Evolutionary conservation across 805 yeast genomes (phyloP).

Genomic region (Suhomyces prunicola): DNA sequence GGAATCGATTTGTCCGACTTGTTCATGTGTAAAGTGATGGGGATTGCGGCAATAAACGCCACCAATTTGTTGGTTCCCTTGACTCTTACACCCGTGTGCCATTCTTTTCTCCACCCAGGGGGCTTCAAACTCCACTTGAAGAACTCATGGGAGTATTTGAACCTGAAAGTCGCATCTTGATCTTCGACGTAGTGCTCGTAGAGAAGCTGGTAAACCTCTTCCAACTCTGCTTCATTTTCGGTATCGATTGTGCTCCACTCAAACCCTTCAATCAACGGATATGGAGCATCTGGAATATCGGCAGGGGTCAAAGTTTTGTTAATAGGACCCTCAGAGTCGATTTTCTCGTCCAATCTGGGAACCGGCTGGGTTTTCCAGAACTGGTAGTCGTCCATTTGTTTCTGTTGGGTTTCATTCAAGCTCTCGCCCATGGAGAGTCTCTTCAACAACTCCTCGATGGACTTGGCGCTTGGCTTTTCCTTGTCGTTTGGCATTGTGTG

Average conservation of each 20-base stretch:
- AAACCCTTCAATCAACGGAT: constrained; percentile 70
- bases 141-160: constrained; percentile 80
- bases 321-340: constrained; percentile 76
- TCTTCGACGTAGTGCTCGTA: constrained; percentile 95
- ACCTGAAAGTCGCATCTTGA: constrained; percentile 85
- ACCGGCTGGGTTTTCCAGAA: constrained; percentile 99
- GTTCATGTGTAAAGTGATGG: constrained; percentile 64
- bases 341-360: constrained; percentile 64
- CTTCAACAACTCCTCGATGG: constrained; percentile 59
- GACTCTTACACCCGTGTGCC: constrained; percentile 94
- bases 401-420: constrained; percentile 53
- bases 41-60: constrained; percentile 91
- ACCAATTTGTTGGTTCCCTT: constrained; percentile 71
- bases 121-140: constrained; percentile 91
- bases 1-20: constrained; percentile 43
- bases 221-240: constrained; percentile 50
- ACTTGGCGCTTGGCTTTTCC: constrained; percentile 20
- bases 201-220: constrained; percentile 74
- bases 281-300: constrained; percentile 69
- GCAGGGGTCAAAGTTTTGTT: constrained; percentile 63
- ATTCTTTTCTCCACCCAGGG: constrained; percentile 86
- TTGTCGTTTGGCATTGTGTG: constrained; percentile 6
- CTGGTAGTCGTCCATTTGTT: constrained; percentile 77
- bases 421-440: constrained; percentile 52
- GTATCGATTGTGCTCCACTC: constrained; percentile 85